These are phyloP conservation scores for Cucurbita moschata DNA, from an alignment of 306 rosid genomes.

Conservation along the genomic window DNA sequence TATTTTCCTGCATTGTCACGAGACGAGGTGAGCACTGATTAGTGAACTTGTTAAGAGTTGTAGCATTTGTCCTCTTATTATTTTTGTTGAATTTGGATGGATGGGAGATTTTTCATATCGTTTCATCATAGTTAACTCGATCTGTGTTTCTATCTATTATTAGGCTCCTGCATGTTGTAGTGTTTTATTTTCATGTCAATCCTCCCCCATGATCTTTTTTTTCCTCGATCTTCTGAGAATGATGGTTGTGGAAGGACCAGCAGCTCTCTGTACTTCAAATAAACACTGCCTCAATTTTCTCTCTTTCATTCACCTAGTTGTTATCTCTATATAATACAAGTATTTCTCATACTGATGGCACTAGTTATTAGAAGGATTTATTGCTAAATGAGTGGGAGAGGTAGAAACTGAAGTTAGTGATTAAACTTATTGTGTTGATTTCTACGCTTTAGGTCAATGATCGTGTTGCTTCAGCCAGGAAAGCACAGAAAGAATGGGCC, in stretches of 20 bases:
- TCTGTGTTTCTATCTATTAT: too few species aligned
- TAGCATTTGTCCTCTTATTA: not conserved
- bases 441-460: constrained; percentile 56
- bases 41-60: not conserved
- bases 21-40: constrained; percentile 45
- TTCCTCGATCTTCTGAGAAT: not conserved
- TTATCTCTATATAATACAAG: not conserved
- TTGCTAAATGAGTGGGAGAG: not conserved
- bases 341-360: not conserved
- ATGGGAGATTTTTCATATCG: not conserved
- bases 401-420: not conserved
- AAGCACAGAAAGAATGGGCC: constrained; percentile 76
- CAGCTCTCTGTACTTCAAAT: not conserved
- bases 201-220: not conserved
- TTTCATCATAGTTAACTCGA: not conserved
- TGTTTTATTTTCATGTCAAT: not conserved
- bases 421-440: constrained; percentile 6
- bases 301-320: not conserved
- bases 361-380: not conserved
- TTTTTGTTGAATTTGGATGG: not conserved
- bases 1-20: constrained; percentile 51
- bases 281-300: not conserved
- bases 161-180: not conserved
- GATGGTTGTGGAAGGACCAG: not conserved
- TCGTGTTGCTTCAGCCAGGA: constrained; percentile 65